A percentile compares a stretch with the other conserved stretches of the same genome.
These are phyloP conservation scores for Leccinum boreale DNA, from an alignment of 768 basidiomycete species.

Conservation along the genomic window DNA sequence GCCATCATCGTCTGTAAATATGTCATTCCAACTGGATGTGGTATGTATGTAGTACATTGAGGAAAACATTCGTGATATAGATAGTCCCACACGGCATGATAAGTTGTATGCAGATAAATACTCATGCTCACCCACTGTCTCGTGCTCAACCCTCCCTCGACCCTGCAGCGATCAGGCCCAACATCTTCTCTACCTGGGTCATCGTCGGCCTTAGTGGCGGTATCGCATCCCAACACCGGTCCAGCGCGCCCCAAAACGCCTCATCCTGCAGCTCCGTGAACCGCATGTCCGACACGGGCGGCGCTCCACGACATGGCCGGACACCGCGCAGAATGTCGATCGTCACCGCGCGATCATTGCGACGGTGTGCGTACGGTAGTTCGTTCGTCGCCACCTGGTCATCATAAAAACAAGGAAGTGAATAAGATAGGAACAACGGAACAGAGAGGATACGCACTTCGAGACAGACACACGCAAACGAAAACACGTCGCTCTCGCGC, in stretches of 20 bases:
- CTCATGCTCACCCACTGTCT: background rate
- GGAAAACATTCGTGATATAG: background rate
- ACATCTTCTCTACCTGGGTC: constrained; percentile 30
- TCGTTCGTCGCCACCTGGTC: constrained; percentile 48
- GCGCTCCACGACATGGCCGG: constrained; percentile 39
- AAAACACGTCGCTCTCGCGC: constrained; percentile 55
- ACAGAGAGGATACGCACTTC: constrained; percentile 38
- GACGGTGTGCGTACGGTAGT: constrained; percentile 50
- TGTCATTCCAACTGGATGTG: background rate
- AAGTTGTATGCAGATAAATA: background rate
- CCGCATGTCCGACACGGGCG: constrained; percentile 15
- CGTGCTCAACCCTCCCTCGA: background rate
- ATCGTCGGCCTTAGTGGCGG: constrained; percentile 41
- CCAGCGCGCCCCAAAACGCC: constrained; percentile 43
- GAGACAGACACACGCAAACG: constrained; percentile 57
- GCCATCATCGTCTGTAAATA: background rate
- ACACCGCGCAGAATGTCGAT: constrained; percentile 53
- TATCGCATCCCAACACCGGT: constrained; percentile 44
- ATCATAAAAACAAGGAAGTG: background rate
- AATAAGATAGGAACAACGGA: background rate
- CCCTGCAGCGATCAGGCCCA: constrained; percentile 7
- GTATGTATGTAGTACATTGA: background rate
- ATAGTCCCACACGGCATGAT: background rate
- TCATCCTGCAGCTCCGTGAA: constrained; percentile 23
- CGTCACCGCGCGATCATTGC: constrained; percentile 54